A percentile compares a stretch with the other conserved stretches of the same genome.
Conservation (phyloP, 176 grass and related monocot genomes). For the Carex pumila region DNA sequence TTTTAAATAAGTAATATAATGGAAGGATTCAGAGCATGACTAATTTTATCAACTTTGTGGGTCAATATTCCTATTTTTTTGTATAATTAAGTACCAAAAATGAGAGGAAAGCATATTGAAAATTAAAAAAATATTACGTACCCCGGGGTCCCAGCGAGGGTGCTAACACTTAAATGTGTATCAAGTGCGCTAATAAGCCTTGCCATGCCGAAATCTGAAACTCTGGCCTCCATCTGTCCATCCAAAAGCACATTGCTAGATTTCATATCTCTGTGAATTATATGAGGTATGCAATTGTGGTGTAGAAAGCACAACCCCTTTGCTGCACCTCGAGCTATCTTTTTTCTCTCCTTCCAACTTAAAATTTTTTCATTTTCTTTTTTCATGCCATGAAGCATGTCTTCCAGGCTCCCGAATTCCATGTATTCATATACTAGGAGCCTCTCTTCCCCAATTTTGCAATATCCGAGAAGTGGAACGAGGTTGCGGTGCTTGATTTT, state of each 20-base stretch:
- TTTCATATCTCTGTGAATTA: slow-evolving; percentile 99
- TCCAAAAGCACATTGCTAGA: slow-evolving; percentile 95
- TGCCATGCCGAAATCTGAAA: slow-evolving; percentile 93
- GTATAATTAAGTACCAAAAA: not conserved
- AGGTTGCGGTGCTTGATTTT: slow-evolving; percentile 96
- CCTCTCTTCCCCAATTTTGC: slow-evolving; percentile 92
- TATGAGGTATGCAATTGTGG: slow-evolving; percentile 98
- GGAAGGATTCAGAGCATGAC: not conserved
- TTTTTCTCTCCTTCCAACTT: slow-evolving; percentile 47
- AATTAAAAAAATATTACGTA: slow-evolving; percentile 19
- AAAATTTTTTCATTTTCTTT: slow-evolving; percentile 1
- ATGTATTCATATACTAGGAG: slow-evolving; percentile 96
- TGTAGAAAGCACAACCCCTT: slow-evolving; percentile 86
- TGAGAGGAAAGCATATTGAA: not conserved
- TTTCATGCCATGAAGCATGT: slow-evolving; percentile 45
- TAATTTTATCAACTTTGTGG: not conserved
- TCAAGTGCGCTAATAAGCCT: slow-evolving; percentile 75
- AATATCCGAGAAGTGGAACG: slow-evolving; percentile 75
- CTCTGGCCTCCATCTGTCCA: slow-evolving; percentile 57
- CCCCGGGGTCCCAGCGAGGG: slow-evolving; percentile 81
- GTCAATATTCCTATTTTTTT: not conserved
- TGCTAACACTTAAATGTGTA: slow-evolving; percentile 94
- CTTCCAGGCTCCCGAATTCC: slow-evolving; percentile 79
- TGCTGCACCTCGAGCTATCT: slow-evolving; percentile 60
- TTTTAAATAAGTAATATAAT: not conserved